Evolutionary conservation across 768 basidiomycete species (phyloP).

Genomic region (Rhodotorula sphaerocarpa): DNA sequence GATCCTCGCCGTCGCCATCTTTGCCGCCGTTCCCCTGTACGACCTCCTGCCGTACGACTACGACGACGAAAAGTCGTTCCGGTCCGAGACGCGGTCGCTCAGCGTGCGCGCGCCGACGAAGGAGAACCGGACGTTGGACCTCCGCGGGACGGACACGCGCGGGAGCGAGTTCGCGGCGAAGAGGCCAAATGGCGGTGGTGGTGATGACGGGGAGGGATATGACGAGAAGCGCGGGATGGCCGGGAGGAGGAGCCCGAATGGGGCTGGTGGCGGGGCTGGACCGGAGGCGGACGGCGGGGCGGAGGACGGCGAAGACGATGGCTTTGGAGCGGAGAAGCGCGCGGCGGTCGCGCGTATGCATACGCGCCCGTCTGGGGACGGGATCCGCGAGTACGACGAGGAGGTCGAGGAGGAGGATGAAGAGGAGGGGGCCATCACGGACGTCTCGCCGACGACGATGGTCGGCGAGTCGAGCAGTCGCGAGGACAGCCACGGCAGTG

Average conservation of each 20-base stretch:
- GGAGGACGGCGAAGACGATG: not conserved
- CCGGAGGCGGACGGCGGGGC: not conserved
- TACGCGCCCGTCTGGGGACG: not conserved
- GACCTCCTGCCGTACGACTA: constrained; percentile 14
- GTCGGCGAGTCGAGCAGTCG: not conserved
- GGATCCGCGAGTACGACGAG: not conserved
- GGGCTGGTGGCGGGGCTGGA: no score
- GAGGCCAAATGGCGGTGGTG: no score
- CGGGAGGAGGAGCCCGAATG: not conserved
- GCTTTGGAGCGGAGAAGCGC: no score
- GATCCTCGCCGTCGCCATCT: constrained; percentile 19
- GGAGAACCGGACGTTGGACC: not conserved
- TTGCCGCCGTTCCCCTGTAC: constrained; percentile 14
- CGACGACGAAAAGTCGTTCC: constrained; percentile 12
- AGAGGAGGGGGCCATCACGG: not conserved
- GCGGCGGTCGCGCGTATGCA: no score
- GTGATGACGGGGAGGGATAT: no score
- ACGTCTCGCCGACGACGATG: not conserved
- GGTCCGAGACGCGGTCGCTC: not conserved
- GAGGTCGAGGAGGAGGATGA: not conserved
- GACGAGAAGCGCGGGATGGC: no score
- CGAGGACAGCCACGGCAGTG: not conserved
- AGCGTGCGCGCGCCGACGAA: not conserved
- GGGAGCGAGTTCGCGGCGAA: no score
- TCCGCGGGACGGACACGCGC: not conserved